Base-by-base conservation (phyloP, 2,329 filamentous ascomycete genomes). In the Elsinoe batatas region DNA sequence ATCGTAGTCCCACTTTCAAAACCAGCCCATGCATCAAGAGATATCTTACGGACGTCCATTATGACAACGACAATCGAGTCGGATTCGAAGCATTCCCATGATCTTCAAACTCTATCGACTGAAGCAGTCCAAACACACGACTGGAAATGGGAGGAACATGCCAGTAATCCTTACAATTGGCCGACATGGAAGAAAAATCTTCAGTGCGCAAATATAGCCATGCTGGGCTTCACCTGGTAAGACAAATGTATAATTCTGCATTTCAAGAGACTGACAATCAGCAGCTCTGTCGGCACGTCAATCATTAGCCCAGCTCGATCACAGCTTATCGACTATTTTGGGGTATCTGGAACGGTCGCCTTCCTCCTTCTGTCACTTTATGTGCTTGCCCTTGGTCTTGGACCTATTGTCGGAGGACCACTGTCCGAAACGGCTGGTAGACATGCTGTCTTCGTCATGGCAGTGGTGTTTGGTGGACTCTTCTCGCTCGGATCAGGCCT, bases 361-460 rank as follows among this genome's bases (percentile, higher is more conserved):
- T 69, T 85, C 15, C 67, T 85, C 0, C 77, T 79, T 0, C 64
- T 85, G 0, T 77, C 82, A 0, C 64, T 83, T 4, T 86, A 82
- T 64, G 76, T 81, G 5, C 67, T 84, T 3, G 70, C 69, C 0
- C 84, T 88, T 44, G 87, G 83, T 1, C 80, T 85, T 56, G 86
- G 85, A 0, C 86, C 87, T 1, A 79, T 81, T 0, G 73, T 90
- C 18, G 87, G 83, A 74, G 86, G 85, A 1, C 87, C 87, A 0
- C 71, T 90, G 4, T 87, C 82, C 1, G 87, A 91, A 70, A 73
- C 86, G 37, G 80, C 76, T 61, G 87, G 87, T 36, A 79, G 87
- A 30, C 75, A 80, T 32, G 67, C 85, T 18, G 88, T 90, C 66
- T 83, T 83, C 57, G 68, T 88, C 61, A 83, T 86, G 67, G 82